A percentile compares a stretch with the other conserved stretches of the same genome.
Evolutionary conservation across 805 yeast species (phyloP).

Genomic region (Brettanomyces nanus): DNA sequence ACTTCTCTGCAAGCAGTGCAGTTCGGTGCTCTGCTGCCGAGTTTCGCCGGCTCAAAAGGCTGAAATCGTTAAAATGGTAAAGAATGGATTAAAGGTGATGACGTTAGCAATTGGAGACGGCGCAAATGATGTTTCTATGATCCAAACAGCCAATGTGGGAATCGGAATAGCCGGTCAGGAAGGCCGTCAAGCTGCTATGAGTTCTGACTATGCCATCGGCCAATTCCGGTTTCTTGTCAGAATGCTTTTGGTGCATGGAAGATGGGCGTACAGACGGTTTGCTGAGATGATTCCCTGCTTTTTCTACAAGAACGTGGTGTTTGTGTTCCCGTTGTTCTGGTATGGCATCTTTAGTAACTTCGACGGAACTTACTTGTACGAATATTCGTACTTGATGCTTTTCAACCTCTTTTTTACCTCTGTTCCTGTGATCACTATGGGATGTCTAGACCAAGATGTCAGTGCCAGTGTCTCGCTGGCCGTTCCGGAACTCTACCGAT

Average conservation of each 20-base stretch:
- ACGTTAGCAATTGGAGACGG: constrained; percentile 83
- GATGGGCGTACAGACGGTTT: constrained; percentile 71
- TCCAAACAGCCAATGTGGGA: constrained; percentile 78
- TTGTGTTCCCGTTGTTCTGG: constrained; percentile 72
- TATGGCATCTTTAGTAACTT: constrained; percentile 59
- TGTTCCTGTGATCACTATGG: constrained; percentile 66
- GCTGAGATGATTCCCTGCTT: constrained; percentile 75
- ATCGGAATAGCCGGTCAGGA: constrained; percentile 85
- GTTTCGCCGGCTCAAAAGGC: constrained; percentile 84
- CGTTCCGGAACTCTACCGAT: constrained; percentile 62
- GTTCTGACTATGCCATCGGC: constrained; percentile 76
- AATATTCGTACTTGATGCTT: constrained; percentile 70
- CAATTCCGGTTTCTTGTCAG: constrained; percentile 65
- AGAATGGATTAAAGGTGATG: constrained; percentile 57
- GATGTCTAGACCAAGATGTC: constrained; percentile 70
- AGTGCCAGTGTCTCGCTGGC: constrained; percentile 53
- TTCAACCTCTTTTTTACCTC: constrained; percentile 79
- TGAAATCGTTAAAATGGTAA: constrained; percentile 59
- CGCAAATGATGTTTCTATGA: constrained; percentile 84
- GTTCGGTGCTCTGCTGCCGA: constrained; percentile 74
- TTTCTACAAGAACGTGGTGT: constrained; percentile 69
- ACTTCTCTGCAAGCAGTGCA: constrained; percentile 65
- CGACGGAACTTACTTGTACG: constrained; percentile 72
- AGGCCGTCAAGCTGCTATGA: constrained; percentile 83
- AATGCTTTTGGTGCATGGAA: constrained; percentile 68